Evolutionary conservation across 2,329 filamentous ascomycete species (phyloP).

Genomic region (Tolypocladium tropicale): DNA sequence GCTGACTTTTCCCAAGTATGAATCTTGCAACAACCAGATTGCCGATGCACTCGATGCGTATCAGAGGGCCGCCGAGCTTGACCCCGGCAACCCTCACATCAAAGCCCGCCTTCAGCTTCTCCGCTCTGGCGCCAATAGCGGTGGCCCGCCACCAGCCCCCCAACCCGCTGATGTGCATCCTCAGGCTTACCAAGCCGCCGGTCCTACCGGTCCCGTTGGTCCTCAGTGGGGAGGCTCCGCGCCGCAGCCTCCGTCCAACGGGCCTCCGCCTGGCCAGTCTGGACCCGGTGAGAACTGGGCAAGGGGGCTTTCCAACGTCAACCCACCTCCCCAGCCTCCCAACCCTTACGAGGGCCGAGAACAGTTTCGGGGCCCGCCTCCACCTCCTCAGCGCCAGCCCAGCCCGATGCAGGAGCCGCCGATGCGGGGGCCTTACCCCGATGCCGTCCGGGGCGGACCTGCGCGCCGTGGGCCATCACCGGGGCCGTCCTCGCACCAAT

Average conservation of each 20-base stretch:
- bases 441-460: conserved; percentile 18
- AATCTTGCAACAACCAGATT: conserved; percentile 98
- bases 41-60: conserved; percentile 94
- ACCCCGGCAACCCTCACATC: conserved; percentile 89
- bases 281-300: conserved; percentile 46
- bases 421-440: conserved; percentile 53
- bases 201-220: conserved; percentile 70
- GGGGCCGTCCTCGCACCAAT: conserved; percentile 29
- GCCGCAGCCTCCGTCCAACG: conserved; percentile 38
- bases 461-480: conserved; percentile 40
- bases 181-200: conserved; percentile 78
- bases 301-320: conserved; percentile 68
- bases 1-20: conserved; percentile 54
- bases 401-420: conserved; percentile 61
- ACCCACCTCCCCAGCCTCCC: conserved; percentile 60
- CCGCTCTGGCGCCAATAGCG: conserved; percentile 66
- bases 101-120: conserved; percentile 87
- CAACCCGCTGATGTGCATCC: conserved; percentile 93
- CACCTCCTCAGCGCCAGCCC: conserved; percentile 58
- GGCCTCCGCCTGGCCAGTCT: conserved; percentile 54
- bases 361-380: conserved; percentile 60
- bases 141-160: conserved; percentile 67
- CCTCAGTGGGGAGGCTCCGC: conserved; percentile 83
- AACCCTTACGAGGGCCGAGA: conserved; percentile 70
- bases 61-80: conserved; percentile 85